phyloP scores from a whole-genome alignment of 805 yeast species.

The Sugiyamaella floridensis region DNA sequence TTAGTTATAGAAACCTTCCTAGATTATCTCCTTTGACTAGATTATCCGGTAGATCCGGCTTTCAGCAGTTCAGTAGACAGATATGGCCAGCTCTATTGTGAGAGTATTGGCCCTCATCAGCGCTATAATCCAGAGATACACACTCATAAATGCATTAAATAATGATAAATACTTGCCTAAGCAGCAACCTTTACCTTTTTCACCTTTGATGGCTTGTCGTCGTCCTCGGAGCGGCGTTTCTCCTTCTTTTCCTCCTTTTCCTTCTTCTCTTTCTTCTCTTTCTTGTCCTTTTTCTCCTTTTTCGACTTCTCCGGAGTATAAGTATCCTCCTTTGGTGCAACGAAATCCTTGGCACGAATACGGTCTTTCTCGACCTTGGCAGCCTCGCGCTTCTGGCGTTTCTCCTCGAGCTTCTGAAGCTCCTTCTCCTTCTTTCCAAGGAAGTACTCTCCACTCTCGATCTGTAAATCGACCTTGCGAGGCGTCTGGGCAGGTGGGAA shows the following conservation, averaged over 20 bases:
- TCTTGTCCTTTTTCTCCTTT: conserved; percentile 18
- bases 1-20: too few relatives aligned
- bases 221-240: conserved; percentile 3
- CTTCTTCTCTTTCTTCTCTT: conserved; percentile 6
- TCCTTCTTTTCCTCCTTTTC: conserved; percentile 7
- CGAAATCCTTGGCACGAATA: conserved; percentile 70
- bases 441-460: conserved; percentile 98
- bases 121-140: not conserved
- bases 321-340: conserved; percentile 75
- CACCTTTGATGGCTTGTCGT: not conserved
- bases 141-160: not conserved
- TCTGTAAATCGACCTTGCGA: conserved; percentile 92
- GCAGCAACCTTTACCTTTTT: not conserved
- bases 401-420: conserved; percentile 60
- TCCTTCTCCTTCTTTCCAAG: conserved; percentile 80
- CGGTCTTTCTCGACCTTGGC: conserved; percentile 55
- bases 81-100: too few relatives aligned
- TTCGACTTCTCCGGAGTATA: conserved; percentile 37
- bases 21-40: too few relatives aligned
- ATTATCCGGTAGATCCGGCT: too few relatives aligned
- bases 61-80: too few relatives aligned
- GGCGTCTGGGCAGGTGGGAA: conserved; percentile 98
- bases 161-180: not conserved
- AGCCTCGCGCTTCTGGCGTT: conserved; percentile 70
- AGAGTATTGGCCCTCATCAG: not conserved